Evolutionary conservation across 805 yeast species (phyloP).

Genomic region (Candida ponderosae): DNA sequence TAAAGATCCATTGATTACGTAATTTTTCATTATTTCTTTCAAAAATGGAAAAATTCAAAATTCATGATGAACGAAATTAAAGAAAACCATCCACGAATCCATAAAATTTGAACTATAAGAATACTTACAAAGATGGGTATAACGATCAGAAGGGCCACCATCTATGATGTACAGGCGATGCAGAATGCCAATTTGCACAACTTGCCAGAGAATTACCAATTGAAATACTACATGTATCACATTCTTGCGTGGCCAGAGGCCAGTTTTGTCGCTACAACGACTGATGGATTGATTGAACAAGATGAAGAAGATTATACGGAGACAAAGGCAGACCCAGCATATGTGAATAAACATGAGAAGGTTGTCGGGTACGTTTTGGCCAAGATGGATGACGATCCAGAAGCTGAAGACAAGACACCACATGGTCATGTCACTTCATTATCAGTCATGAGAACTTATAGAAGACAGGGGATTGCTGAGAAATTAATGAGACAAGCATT

Average conservation of each 20-base stretch:
- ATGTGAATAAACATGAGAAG: conserved; percentile 61
- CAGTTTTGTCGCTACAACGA: conserved; percentile 87
- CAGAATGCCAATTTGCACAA: conserved; percentile 90
- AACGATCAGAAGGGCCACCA: conserved; percentile 81
- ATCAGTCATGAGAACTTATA: conserved; percentile 90
- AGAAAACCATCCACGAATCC: no score
- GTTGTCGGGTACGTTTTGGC: conserved; percentile 95
- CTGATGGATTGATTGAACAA: conserved; percentile 29
- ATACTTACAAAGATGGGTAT: conserved; percentile 51
- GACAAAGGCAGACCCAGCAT: conserved; percentile 53
- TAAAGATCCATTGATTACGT: no score
- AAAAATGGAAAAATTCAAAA: no score
- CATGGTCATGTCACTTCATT: conserved; percentile 94
- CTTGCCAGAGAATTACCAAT: conserved; percentile 88
- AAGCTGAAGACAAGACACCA: conserved; percentile 56
- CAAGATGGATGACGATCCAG: conserved; percentile 93
- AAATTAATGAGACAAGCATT: conserved; percentile 81
- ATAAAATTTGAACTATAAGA: no score
- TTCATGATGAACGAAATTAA: no score
- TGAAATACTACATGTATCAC: conserved; percentile 92
- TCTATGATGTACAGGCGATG: conserved; percentile 86
- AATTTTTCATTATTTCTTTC: no score
- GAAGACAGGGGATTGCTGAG: conserved; percentile 93
- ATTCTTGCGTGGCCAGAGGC: conserved; percentile 96
- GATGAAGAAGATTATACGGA: conserved; percentile 16